These are phyloP conservation scores for Epichloe brachyelytri DNA, from an alignment of 2,329 filamentous ascomycete genomes.

Conservation along the genomic window DNA sequence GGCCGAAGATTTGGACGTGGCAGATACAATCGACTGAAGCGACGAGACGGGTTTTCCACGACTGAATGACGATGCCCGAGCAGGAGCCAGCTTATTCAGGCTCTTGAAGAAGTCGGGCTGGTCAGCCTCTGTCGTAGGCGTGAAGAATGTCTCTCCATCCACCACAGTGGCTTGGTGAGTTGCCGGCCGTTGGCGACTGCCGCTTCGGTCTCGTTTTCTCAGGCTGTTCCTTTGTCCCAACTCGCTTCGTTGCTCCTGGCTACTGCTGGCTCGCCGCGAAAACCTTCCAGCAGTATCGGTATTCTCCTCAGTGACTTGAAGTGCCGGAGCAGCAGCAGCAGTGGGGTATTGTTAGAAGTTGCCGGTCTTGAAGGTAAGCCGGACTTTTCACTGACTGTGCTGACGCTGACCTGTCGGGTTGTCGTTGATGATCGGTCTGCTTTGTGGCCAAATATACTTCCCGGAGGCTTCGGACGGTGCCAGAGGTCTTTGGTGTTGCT, in stretches of 20 bases:
- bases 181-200: slow-evolving; percentile 31
- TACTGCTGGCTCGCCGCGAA: slow-evolving; percentile 22
- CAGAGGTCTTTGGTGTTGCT: slow-evolving; percentile 55
- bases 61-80: slow-evolving; percentile 27
- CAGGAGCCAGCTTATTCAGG: slow-evolving; percentile 25
- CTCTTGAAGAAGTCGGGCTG: slow-evolving; percentile 32
- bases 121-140: slow-evolving; percentile 29
- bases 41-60: slow-evolving; percentile 30
- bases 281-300: slow-evolving; percentile 22
- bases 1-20: slow-evolving; percentile 22
- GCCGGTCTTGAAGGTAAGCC: slow-evolving; percentile 16
- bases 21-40: slow-evolving; percentile 32
- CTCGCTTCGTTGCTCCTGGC: slow-evolving; percentile 28
- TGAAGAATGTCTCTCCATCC: slow-evolving; percentile 39
- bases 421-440: slow-evolving; percentile 31
- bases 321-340: slow-evolving; percentile 45
- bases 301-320: slow-evolving; percentile 62
- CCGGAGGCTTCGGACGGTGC: slow-evolving; percentile 55
- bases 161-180: slow-evolving; percentile 31
- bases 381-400: slow-evolving; percentile 25
- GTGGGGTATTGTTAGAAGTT: slow-evolving; percentile 30
- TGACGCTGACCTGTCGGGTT: slow-evolving; percentile 26
- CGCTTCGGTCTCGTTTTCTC: slow-evolving; percentile 39
- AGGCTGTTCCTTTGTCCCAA: slow-evolving; percentile 38
- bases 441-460: slow-evolving; percentile 63